phyloP scores from a whole-genome alignment of 495 filamentous ascomycete genomes.

The Penicillium roqueforti region DNA sequence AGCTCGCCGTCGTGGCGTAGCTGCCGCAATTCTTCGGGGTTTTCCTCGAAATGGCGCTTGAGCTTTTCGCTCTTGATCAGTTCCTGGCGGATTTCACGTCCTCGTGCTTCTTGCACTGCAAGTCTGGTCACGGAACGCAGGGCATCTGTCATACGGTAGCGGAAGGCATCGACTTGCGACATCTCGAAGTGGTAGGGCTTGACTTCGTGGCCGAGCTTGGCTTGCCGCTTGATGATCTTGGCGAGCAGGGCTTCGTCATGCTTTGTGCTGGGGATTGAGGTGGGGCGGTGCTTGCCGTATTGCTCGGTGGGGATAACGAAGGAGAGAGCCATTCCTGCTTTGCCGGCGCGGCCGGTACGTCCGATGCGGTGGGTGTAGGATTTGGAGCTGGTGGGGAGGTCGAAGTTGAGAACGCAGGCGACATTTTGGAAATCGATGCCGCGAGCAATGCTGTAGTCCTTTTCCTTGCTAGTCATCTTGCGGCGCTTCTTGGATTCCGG shows the following conservation, averaged over 20 bases:
- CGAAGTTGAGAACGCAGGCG: conserved; percentile 93
- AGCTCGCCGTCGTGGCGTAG: conserved; percentile 88
- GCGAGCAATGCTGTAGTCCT: conserved; percentile 88
- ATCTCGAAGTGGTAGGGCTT: conserved; percentile 93
- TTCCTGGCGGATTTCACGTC: conserved; percentile 81
- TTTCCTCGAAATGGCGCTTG: conserved; percentile 95
- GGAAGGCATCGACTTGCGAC: conserved; percentile 84
- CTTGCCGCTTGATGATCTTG: conserved; percentile 67
- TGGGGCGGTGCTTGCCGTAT: conserved; percentile 86
- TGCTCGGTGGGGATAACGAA: conserved; percentile 80
- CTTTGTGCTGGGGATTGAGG: conserved; percentile 61
- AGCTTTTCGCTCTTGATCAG: conserved; percentile 88
- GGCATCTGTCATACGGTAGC: conserved; percentile 91
- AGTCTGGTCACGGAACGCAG: conserved; percentile 74
- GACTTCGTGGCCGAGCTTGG: conserved; percentile 68
- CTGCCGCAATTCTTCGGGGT: conserved; percentile 80
- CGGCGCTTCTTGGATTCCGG: conserved; percentile 52
- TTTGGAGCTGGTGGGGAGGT: conserved; percentile 81
- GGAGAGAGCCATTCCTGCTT: conserved; percentile 89
- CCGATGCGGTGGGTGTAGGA: conserved; percentile 96
- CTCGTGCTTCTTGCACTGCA: conserved; percentile 83
- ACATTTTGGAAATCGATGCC: conserved; percentile 97
- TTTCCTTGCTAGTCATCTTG: conserved; percentile 58
- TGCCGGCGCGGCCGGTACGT: conserved; percentile 84
- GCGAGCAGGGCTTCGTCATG: conserved; percentile 79